Conservation (phyloP, 495 filamentous ascomycete species). For the Trichocladium uniseriatum region DNA sequence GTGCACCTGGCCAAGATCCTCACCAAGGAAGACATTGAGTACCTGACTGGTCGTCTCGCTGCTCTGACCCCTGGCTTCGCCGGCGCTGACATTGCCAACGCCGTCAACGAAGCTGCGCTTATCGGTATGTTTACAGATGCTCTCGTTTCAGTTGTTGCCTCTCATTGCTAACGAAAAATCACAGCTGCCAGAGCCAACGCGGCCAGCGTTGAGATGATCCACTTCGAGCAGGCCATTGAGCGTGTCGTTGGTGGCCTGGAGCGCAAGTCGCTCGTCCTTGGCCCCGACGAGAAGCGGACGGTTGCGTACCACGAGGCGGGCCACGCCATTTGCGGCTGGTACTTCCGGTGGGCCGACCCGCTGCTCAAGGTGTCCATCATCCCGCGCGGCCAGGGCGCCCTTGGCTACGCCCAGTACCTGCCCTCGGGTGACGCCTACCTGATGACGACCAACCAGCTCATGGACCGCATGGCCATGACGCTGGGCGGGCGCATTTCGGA, state of each 20-base stretch:
- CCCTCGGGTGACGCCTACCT: constrained; percentile 83
- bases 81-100: constrained; percentile 96
- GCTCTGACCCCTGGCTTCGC: constrained; percentile 93
- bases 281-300: constrained; percentile 83
- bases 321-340: constrained; percentile 98
- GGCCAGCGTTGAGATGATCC: constrained; percentile 65
- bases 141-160: too few species aligned
- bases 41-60: constrained; percentile 74
- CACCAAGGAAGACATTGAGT: constrained; percentile 78
- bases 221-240: constrained; percentile 97
- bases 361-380: constrained; percentile 98
- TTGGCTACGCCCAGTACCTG: constrained; percentile 97
- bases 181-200: constrained; percentile 76
- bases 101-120: constrained; percentile 92
- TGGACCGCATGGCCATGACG: constrained; percentile 99
- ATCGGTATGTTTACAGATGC: constrained; percentile 57
- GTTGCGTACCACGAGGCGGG: constrained; percentile 98
- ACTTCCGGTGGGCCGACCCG: constrained; percentile 89
- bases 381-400: constrained; percentile 81
- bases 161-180: constrained; percentile 26
- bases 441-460: constrained; percentile 89
- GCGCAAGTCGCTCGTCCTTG: constrained; percentile 89
- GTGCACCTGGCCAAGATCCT: constrained; percentile 91
- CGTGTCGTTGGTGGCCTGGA: constrained; percentile 92
- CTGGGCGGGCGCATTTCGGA: constrained; percentile 89